Conservation (phyloP, 2,329 filamentous ascomycete genomes). For the Aspergillus sp. region DNA sequence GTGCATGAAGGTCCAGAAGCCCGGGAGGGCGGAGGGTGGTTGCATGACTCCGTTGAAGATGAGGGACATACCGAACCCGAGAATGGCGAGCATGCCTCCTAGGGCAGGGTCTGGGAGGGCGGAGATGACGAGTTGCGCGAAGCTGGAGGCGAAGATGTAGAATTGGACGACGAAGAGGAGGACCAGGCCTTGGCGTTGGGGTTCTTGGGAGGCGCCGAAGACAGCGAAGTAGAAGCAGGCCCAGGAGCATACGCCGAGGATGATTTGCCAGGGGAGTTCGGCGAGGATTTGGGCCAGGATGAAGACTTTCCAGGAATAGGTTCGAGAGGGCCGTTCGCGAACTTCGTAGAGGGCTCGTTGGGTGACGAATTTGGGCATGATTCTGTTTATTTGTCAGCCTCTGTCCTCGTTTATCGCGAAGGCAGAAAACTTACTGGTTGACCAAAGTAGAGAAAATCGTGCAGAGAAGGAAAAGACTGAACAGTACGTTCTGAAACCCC, state of each 20-base stretch:
- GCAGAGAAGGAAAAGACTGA: conserved; percentile 74
- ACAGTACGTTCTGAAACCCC: conserved; percentile 80
- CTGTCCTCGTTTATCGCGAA: background rate
- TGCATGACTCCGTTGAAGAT: conserved; percentile 43
- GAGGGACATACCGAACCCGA: background rate
- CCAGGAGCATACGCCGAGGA: conserved; percentile 72
- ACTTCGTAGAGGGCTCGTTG: conserved; percentile 79
- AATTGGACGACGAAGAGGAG: conserved; percentile 8
- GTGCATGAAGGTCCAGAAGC: conserved; percentile 82
- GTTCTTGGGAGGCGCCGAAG: background rate
- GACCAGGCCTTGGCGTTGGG: conserved; percentile 1
- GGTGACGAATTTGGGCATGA: conserved; percentile 78
- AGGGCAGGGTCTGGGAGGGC: background rate
- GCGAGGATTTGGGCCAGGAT: conserved; percentile 78
- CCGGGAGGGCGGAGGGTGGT: conserved; percentile 50
- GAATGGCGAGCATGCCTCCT: background rate
- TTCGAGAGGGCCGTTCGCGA: conserved; percentile 76
- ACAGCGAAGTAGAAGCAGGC: conserved; percentile 83
- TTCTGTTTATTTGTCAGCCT: background rate
- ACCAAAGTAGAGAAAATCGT: conserved; percentile 49
- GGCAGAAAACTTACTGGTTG: conserved; percentile 41
- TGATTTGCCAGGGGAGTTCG: conserved; percentile 70
- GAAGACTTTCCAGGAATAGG: conserved; percentile 80
- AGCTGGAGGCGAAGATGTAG: conserved; percentile 7
- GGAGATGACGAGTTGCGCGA: conserved; percentile 8